A percentile compares a stretch with the other conserved stretches of the same genome.
Conservation (phyloP, 116 monocot genomes). For the Iris pallida region DNA sequence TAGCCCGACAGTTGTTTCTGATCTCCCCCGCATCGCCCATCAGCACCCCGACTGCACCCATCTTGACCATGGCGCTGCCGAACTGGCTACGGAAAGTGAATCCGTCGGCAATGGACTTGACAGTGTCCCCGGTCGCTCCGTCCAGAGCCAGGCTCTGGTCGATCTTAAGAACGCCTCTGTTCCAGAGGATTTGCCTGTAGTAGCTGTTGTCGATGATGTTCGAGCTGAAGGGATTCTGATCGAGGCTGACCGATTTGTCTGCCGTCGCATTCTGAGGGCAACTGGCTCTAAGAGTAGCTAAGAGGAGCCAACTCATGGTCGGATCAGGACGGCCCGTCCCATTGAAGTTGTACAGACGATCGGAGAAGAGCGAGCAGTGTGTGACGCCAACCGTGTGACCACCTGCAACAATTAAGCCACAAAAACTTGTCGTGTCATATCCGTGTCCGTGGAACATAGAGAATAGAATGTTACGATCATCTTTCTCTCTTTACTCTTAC, state of each 20-base stretch:
- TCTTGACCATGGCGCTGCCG: slow-evolving; percentile 7
- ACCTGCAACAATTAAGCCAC: no score
- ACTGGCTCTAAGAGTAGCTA: not conserved
- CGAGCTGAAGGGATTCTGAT: slow-evolving; percentile 1
- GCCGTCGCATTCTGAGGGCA: not conserved
- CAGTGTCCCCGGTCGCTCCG: not conserved
- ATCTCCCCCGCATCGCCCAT: not conserved
- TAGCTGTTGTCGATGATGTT: slow-evolving; percentile 6
- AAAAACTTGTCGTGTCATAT: no score
- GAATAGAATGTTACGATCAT: no score
- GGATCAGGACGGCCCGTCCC: not conserved
- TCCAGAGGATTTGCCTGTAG: slow-evolving; percentile 1
- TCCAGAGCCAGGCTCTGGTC: slow-evolving; percentile 13
- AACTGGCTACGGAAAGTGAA: not conserved
- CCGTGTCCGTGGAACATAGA: no score
- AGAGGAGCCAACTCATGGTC: slow-evolving; percentile 1
- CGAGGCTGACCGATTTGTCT: not conserved
- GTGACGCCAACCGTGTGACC: not conserved
- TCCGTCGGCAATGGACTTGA: not conserved
- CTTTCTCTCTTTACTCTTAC: no score
- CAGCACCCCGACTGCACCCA: slow-evolving; percentile 2
- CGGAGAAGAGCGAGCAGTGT: not conserved
- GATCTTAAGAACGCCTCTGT: slow-evolving; percentile 5
- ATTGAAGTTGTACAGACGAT: not conserved
- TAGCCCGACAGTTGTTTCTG: not conserved